Percentiles rank a stretch among this genome's conserved stretches.
Evolutionary conservation across 768 basidiomycete genomes (phyloP).

Genomic region (Pleurotus giganteus): DNA sequence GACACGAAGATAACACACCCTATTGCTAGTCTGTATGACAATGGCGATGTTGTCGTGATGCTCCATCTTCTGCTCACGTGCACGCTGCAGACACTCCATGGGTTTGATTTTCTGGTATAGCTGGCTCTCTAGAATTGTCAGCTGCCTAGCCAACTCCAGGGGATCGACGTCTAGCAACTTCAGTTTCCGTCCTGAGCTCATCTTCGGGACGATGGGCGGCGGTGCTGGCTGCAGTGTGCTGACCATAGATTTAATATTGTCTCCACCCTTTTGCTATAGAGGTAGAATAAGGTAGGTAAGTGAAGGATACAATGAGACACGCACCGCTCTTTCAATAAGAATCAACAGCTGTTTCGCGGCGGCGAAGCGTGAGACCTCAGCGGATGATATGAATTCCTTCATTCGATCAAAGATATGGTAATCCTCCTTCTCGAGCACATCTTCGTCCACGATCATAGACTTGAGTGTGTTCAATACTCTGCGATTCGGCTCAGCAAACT

Average conservation of each 20-base stretch:
- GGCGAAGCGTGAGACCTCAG: slow-evolving; percentile 59
- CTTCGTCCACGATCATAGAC: slow-evolving; percentile 81
- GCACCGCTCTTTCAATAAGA: slow-evolving; percentile 77
- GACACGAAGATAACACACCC: slow-evolving; percentile 43
- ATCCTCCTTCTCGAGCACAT: slow-evolving; percentile 86
- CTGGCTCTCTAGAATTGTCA: slow-evolving; percentile 87
- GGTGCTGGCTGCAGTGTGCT: slow-evolving; percentile 71
- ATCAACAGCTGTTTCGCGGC: slow-evolving; percentile 75
- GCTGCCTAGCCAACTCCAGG: slow-evolving; percentile 86
- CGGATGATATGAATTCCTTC: slow-evolving; percentile 71
- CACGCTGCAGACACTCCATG: slow-evolving; percentile 86
- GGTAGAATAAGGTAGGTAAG: slow-evolving; percentile 9
- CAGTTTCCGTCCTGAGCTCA: slow-evolving; percentile 53
- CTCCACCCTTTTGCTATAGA: slow-evolving; percentile 52
- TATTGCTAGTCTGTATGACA: slow-evolving; percentile 86
- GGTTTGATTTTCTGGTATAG: slow-evolving; percentile 87
- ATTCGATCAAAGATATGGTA: slow-evolving; percentile 77
- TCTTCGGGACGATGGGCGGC: slow-evolving; percentile 70
- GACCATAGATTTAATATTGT: slow-evolving; percentile 33
- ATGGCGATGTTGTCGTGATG: slow-evolving; percentile 80
- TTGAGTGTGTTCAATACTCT: slow-evolving; percentile 92
- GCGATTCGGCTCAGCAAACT: not conserved
- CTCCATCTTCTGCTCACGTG: slow-evolving; percentile 72
- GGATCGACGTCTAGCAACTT: slow-evolving; percentile 86
- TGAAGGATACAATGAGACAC: slow-evolving; percentile 26